Base-by-base conservation (phyloP, 192 early-diverging fungal species). In the Irineochytrium annulatum region DNA sequence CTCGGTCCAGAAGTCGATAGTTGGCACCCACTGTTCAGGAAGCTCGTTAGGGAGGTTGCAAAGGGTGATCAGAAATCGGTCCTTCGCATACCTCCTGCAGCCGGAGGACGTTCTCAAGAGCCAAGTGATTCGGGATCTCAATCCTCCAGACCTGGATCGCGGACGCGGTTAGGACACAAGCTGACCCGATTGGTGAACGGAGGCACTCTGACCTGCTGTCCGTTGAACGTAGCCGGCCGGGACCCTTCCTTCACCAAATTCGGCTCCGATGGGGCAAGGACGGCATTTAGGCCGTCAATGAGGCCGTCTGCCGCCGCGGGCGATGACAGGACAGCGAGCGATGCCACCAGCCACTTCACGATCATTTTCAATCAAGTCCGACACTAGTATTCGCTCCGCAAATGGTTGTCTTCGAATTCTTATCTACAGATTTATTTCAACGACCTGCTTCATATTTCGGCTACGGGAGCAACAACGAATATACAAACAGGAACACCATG, bases 1-100 rank as follows among this genome's bases (percentile, higher is more conserved):
- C 8, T 63, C 62, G 29, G 62, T 56, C 62, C 62, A 45, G 41
- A 37, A 62, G 49, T 54, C 60, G 26, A 62, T n/a, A 3, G 51
- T 55, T 4, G 60, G 46, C 2, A 63, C 53, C 27, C 28, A 16
- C 11, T 11, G 31, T 29, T 16, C 19, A 19, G 6, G 11, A n/a
- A 43, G 11, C 39, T 24, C 19, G 56, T 27, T 24, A 44, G n/a
- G 8, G 0, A 0, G 22, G 28, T 17, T 33, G 27, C 22, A 43
- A 44, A 6, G 11, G 14, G 8, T 51, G 17, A 43, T 30, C 34
- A 58, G 26, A 19, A 19, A 8, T 3, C 17, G 27, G 17, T 0
- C 44, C 58, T 33, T 49, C n/a, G n/a, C n/a, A n/a, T n/a, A n/a
- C 24, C n/a, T 32, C 31, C 0, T 32, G 41, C n/a, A 60, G 44